Evolutionary conservation across 2,329 filamentous ascomycete genomes (phyloP).

Genomic region (Plectosphaerella cucumerina): DNA sequence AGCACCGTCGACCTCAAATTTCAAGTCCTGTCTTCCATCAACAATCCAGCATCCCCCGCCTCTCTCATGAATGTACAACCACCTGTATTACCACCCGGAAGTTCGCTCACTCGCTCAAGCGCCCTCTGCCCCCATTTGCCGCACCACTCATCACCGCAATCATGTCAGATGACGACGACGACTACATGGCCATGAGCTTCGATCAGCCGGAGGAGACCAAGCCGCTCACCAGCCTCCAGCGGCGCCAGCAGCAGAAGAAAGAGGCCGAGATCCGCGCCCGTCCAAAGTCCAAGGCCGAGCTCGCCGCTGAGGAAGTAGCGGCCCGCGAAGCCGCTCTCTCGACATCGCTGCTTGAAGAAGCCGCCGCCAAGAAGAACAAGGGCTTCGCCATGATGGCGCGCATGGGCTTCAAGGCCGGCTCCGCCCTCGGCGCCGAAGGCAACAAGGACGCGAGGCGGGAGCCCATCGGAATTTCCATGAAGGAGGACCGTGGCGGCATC

Average conservation of each 20-base stretch:
- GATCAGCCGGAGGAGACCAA: slow-evolving; percentile 55
- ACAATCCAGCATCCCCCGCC: no score
- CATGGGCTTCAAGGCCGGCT: slow-evolving; percentile 80
- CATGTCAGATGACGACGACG: slow-evolving; percentile 68
- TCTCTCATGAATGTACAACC: no score
- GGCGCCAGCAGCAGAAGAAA: slow-evolving; percentile 47
- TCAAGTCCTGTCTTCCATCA: no score
- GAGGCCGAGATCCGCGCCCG: slow-evolving; percentile 65
- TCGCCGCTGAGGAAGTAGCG: slow-evolving; percentile 67
- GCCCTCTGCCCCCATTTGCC: no score
- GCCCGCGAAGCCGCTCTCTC: slow-evolving; percentile 73
- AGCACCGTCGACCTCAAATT: no score
- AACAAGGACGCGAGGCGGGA: slow-evolving; percentile 45
- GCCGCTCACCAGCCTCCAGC: slow-evolving; percentile 48
- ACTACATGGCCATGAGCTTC: slow-evolving; percentile 97
- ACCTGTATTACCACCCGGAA: no score
- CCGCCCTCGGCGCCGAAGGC: slow-evolving; percentile 61
- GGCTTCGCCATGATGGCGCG: slow-evolving; percentile 95
- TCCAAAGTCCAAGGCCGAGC: slow-evolving; percentile 77
- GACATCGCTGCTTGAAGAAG: slow-evolving; percentile 63
- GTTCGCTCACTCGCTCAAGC: no score
- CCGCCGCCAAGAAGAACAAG: slow-evolving; percentile 64
- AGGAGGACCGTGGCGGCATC: slow-evolving; percentile 78
- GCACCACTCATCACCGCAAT: no score
- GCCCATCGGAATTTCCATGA: slow-evolving; percentile 72